Percentiles rank a stretch among this genome's conserved stretches.
Evolutionary conservation across 768 basidiomycete genomes (phyloP).

Genomic region (Boletus vinaceobasis): DNA sequence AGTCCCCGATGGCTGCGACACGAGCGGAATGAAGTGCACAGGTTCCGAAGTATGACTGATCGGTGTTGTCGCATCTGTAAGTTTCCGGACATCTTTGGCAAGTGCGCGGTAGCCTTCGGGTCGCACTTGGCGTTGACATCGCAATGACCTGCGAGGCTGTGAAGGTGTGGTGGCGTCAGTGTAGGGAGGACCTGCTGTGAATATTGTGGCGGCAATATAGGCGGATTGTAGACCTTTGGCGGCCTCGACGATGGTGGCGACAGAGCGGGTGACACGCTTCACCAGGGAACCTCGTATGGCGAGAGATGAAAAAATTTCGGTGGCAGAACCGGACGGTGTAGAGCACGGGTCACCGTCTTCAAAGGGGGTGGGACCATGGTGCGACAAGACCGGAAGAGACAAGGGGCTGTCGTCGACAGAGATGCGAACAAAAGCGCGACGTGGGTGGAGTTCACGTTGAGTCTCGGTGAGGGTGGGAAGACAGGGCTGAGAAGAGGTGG

Average conservation of each 20-base stretch:
- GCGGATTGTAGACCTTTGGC: constrained; percentile 57
- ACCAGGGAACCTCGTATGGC: constrained; percentile 15
- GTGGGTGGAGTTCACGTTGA: constrained; percentile 37
- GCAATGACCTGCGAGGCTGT: constrained; percentile 14
- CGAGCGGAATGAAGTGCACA: constrained; percentile 42
- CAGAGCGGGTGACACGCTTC: constrained; percentile 35
- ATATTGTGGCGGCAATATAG: constrained; percentile 54
- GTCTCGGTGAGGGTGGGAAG: constrained; percentile 27
- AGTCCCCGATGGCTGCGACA: constrained; percentile 32
- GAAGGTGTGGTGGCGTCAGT: constrained; percentile 10
- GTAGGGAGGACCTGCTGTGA: constrained; percentile 37
- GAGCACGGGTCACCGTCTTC: constrained; percentile 21
- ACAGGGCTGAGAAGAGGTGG: constrained; percentile 23
- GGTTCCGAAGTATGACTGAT: constrained; percentile 16
- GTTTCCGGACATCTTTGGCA: constrained; percentile 40
- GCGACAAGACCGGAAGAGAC: constrained; percentile 7
- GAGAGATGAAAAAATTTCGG: background rate
- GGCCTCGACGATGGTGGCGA: constrained; percentile 44
- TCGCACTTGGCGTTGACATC: constrained; percentile 15
- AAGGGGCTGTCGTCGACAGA: constrained; percentile 39
- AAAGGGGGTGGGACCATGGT: background rate
- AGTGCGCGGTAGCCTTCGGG: constrained; percentile 44
- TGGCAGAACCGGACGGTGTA: background rate
- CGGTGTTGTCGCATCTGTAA: constrained; percentile 28
- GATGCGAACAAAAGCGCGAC: constrained; percentile 33